A percentile compares a stretch with the other conserved stretches of the same genome.
phyloP scores from a whole-genome alignment of 2,329 filamentous ascomycete species.

The Dothideomycetes sp. region DNA sequence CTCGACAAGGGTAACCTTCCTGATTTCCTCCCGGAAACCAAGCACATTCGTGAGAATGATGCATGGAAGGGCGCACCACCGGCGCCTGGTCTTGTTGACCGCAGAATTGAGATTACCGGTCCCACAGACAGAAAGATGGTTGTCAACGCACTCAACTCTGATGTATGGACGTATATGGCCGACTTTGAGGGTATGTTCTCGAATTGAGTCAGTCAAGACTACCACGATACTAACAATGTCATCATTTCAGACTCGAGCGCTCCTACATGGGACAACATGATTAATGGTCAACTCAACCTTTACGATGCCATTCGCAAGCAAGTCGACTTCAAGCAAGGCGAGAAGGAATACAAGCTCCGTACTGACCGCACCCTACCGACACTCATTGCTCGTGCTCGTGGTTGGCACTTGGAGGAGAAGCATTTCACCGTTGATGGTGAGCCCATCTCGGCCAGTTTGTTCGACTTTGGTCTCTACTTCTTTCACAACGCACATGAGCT shows the following conservation, averaged over 20 bases:
- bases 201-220: neutral
- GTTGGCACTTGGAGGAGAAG: conserved; percentile 98
- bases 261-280: conserved; percentile 98
- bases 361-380: conserved; percentile 81
- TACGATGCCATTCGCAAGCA: conserved; percentile 91
- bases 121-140: conserved; percentile 99
- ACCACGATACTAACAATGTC: conserved; percentile 1
- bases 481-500: conserved; percentile 94
- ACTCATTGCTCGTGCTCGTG: conserved; percentile 85
- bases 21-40: conserved; percentile 93
- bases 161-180: conserved; percentile 99
- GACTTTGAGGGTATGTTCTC: conserved; percentile 77
- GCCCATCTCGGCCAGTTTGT: conserved; percentile 83
- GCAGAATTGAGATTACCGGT: conserved; percentile 92
- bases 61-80: conserved; percentile 89
- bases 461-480: conserved; percentile 98
- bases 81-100: conserved; percentile 84
- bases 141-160: conserved; percentile 88
- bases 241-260: conserved; percentile 70
- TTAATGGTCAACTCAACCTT: conserved; percentile 94
- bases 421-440: conserved; percentile 93
- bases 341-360: conserved; percentile 95
- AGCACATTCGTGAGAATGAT: conserved; percentile 85
- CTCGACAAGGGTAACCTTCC: conserved; percentile 81
- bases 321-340: conserved; percentile 90